Percentiles rank a stretch among this genome's conserved stretches.
These are phyloP conservation scores for Aspergillus carbonarius DNA, from an alignment of 2,329 filamentous ascomycete species.

Conservation along the genomic window DNA sequence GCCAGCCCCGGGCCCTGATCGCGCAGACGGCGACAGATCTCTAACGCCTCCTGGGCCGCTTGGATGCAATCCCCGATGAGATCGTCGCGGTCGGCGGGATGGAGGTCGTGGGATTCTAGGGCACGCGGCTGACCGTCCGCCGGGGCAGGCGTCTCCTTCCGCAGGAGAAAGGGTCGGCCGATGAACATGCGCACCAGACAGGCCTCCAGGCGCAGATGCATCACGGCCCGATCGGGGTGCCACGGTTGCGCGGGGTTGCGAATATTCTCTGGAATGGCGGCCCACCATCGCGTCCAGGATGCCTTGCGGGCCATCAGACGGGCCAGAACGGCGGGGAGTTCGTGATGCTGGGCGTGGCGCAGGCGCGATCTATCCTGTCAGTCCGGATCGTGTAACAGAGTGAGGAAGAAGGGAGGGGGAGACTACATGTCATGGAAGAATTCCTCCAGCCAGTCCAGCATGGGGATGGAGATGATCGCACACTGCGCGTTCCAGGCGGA, in stretches of 20 bases:
- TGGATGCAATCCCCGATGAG: constrained; percentile 29
- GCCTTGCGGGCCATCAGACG: constrained; percentile 11
- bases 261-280: constrained; percentile 1
- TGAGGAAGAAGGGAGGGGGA: neutral
- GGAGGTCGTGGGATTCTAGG: neutral
- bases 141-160: neutral
- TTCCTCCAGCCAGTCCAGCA: constrained; percentile 21
- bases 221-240: constrained; percentile 14
- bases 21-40: constrained; percentile 25
- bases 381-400: neutral
- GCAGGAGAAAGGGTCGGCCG: constrained; percentile 50
- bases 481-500: constrained; percentile 36
- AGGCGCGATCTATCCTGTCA: constrained; percentile 16
- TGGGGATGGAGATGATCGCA: constrained; percentile 34
- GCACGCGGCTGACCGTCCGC: neutral
- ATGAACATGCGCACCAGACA: constrained; percentile 52
- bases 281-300: constrained; percentile 17
- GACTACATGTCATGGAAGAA: constrained; percentile 24
- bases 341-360: constrained; percentile 13
- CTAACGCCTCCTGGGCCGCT: constrained; percentile 28
- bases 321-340: constrained; percentile 9
- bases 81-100: constrained; percentile 6
- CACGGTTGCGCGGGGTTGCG: neutral
- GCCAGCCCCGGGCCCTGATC: constrained; percentile 28
- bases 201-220: constrained; percentile 43